Conservation (phyloP, 129 eudicot species). For the Mikania micrantha region DNA sequence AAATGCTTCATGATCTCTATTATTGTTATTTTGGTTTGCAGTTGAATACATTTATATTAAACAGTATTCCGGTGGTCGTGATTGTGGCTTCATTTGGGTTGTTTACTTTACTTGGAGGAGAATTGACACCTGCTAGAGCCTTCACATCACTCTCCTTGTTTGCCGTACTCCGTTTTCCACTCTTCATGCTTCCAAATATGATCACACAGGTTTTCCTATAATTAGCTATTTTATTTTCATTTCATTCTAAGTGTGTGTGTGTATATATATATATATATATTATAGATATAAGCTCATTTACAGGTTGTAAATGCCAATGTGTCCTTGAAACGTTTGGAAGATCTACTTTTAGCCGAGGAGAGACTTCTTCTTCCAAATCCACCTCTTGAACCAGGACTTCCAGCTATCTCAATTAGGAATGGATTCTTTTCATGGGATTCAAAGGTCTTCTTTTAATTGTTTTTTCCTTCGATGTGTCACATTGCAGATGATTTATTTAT, state of each 20-base stretch:
- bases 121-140: slow-evolving; percentile 88
- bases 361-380: slow-evolving; percentile 85
- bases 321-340: slow-evolving; percentile 81
- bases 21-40: slow-evolving; percentile 36
- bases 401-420: slow-evolving; percentile 80
- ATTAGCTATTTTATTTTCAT: not conserved
- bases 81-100: slow-evolving; percentile 77
- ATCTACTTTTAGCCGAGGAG: slow-evolving; percentile 83
- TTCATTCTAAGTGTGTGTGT: not conserved
- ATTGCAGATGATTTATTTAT: not conserved
- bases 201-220: slow-evolving; percentile 63
- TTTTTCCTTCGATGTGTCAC: not conserved
- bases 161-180: slow-evolving; percentile 75
- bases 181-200: slow-evolving; percentile 81
- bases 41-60: slow-evolving; percentile 71
- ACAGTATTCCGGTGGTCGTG: slow-evolving; percentile 91
- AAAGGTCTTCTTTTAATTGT: slow-evolving; percentile 39
- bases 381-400: slow-evolving; percentile 69
- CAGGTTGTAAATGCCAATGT: slow-evolving; percentile 95
- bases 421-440: slow-evolving; percentile 94
- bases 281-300: slow-evolving; percentile 1
- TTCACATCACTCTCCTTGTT: slow-evolving; percentile 89
- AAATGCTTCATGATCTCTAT: not conserved
- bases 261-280: too few species aligned
- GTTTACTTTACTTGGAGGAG: slow-evolving; percentile 87